Conservation (phyloP, 208 protist species). For the Acanthamoeba castellanii region DNA sequence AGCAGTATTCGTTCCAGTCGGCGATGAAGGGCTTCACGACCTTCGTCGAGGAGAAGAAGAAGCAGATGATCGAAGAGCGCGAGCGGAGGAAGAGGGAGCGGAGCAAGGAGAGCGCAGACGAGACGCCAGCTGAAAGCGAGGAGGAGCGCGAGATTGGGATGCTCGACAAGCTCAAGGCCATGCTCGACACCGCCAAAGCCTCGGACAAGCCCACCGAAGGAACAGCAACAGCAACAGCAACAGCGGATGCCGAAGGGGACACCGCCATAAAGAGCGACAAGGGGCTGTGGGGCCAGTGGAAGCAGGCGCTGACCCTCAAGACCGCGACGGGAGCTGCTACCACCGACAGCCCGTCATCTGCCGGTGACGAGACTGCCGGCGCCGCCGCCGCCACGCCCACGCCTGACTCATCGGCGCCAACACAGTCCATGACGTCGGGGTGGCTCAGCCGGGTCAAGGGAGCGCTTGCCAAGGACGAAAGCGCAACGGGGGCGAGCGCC, state of each 20-base stretch:
- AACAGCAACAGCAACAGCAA: background rate
- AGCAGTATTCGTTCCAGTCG: conserved; percentile 36
- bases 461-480: background rate
- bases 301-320: background rate
- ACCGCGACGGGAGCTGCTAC: background rate
- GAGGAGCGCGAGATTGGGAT: conserved; percentile 26
- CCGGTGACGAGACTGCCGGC: background rate
- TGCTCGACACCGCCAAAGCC: background rate
- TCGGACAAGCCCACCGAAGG: background rate
- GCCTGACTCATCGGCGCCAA: background rate
- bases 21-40: conserved; percentile 45
- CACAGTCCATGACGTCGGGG: background rate
- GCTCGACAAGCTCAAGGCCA: conserved; percentile 56
- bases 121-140: background rate
- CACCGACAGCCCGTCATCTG: background rate
- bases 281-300: conserved; percentile 18
- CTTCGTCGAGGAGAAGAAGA: conserved; percentile 45
- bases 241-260: background rate
- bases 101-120: background rate
- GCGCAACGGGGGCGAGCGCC: background rate
- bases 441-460: conserved; percentile 38
- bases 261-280: background rate
- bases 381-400: background rate
- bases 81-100: background rate
- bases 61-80: background rate